Conservation (phyloP, 768 basidiomycete species). For the Sistotremastrum suecicum region DNA sequence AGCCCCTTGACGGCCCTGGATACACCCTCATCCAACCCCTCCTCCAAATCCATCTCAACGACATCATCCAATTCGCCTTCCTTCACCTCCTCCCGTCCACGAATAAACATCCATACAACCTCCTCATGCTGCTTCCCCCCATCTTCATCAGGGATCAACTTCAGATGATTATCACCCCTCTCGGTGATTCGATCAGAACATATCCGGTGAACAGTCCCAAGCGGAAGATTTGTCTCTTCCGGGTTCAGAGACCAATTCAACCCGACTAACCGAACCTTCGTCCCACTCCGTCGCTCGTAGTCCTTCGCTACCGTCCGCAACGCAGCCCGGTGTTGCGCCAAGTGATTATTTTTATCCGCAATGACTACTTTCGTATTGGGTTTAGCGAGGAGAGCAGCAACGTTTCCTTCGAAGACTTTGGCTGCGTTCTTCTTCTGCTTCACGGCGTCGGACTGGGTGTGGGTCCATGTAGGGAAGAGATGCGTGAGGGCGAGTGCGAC, state of each 20-base stretch:
- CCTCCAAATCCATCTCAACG: slow-evolving; percentile 52
- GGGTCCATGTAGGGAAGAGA: slow-evolving; percentile 67
- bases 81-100: slow-evolving; percentile 43
- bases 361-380: slow-evolving; percentile 57
- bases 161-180: slow-evolving; percentile 73
- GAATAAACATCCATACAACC: slow-evolving; percentile 73
- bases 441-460: slow-evolving; percentile 91
- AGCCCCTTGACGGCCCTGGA: slow-evolving; percentile 44
- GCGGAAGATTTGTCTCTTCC: slow-evolving; percentile 25
- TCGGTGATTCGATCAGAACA: slow-evolving; percentile 59
- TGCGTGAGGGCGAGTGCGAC: slow-evolving; percentile 64
- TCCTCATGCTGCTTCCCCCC: slow-evolving; percentile 49
- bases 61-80: slow-evolving; percentile 48
- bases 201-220: slow-evolving; percentile 51
- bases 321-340: slow-evolving; percentile 58
- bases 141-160: slow-evolving; percentile 54
- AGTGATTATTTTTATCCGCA: slow-evolving; percentile 94
- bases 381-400: slow-evolving; percentile 39
- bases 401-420: slow-evolving; percentile 57
- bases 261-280: slow-evolving; percentile 60
- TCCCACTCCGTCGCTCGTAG: slow-evolving; percentile 12
- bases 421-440: slow-evolving; percentile 53
- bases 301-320: slow-evolving; percentile 38
- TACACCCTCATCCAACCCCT: slow-evolving; percentile 40
- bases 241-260: slow-evolving; percentile 52